Conservation (phyloP, 805 yeast genomes). For the Brettanomyces naardenensis region DNA sequence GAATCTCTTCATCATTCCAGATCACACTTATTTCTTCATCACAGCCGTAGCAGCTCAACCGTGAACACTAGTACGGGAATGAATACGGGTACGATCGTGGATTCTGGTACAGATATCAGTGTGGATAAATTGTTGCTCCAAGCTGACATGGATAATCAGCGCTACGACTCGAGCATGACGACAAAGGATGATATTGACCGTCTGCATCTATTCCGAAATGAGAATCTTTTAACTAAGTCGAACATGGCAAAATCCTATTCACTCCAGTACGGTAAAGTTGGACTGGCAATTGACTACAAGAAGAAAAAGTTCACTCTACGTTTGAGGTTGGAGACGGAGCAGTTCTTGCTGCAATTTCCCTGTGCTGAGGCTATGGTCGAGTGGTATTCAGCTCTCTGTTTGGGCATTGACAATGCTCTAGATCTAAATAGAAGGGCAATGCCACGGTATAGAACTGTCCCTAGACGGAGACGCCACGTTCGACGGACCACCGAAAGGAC, state of each 20-base stretch:
- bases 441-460: constrained; percentile 76
- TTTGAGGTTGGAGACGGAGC: constrained; percentile 76
- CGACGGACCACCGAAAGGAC: constrained; percentile 16
- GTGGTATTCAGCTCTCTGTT: constrained; percentile 68
- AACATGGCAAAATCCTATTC: constrained; percentile 59
- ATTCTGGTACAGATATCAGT: too few relatives aligned
- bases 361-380: constrained; percentile 59
- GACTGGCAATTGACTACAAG: constrained; percentile 78
- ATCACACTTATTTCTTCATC: neutral
- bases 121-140: too few relatives aligned
- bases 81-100: neutral
- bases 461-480: constrained; percentile 46
- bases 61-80: neutral
- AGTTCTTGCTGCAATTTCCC: constrained; percentile 60
- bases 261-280: constrained; percentile 76
- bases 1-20: neutral
- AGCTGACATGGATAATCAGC: constrained; percentile 6
- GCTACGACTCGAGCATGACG: constrained; percentile 23
- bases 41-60: neutral
- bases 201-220: constrained; percentile 11
- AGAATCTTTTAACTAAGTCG: constrained; percentile 22
- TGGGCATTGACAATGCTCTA: constrained; percentile 73
- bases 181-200: constrained; percentile 21
- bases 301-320: constrained; percentile 65
- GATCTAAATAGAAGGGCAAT: constrained; percentile 65